These are phyloP conservation scores for Penicillium corylophilum DNA, from an alignment of 2,329 filamentous ascomycete species.

Conservation along the genomic window DNA sequence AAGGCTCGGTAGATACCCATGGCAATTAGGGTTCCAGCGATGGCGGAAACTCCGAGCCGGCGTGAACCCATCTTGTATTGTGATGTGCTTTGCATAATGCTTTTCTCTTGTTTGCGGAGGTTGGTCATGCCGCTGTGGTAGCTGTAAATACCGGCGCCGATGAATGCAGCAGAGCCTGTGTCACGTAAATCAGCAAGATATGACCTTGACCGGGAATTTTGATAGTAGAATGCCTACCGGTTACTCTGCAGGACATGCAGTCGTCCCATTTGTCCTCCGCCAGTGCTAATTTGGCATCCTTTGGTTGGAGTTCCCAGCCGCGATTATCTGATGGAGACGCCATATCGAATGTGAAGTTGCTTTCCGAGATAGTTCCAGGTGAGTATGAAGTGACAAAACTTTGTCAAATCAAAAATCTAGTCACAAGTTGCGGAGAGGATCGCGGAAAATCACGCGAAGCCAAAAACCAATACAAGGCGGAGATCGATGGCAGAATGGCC, in stretches of 20 bases:
- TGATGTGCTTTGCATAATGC: constrained; percentile 67
- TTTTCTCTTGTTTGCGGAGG: constrained; percentile 61
- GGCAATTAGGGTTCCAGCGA: constrained; percentile 67
- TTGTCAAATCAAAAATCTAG: background rate
- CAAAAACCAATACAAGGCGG: constrained; percentile 28
- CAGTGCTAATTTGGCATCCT: constrained; percentile 61
- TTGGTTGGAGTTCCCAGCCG: constrained; percentile 54
- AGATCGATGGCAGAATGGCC: constrained; percentile 33
- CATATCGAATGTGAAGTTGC: constrained; percentile 34
- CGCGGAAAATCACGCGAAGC: background rate
- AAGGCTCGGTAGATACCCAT: constrained; percentile 69
- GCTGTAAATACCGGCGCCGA: constrained; percentile 73
- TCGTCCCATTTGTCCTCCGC: constrained; percentile 52
- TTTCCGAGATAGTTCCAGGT: background rate
- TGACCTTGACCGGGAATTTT: background rate
- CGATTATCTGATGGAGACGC: constrained; percentile 46
- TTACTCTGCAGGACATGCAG: constrained; percentile 68
- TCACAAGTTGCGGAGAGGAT: background rate
- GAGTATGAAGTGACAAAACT: background rate
- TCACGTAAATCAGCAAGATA: constrained; percentile 4
- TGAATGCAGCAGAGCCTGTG: constrained; percentile 70
- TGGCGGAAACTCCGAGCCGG: constrained; percentile 63
- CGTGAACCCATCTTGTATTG: constrained; percentile 72
- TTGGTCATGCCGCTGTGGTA: constrained; percentile 73
- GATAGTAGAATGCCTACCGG: constrained; percentile 55